Base-by-base conservation (phyloP, 2,329 filamentous ascomycete genomes). In the Claviceps spartinae region DNA sequence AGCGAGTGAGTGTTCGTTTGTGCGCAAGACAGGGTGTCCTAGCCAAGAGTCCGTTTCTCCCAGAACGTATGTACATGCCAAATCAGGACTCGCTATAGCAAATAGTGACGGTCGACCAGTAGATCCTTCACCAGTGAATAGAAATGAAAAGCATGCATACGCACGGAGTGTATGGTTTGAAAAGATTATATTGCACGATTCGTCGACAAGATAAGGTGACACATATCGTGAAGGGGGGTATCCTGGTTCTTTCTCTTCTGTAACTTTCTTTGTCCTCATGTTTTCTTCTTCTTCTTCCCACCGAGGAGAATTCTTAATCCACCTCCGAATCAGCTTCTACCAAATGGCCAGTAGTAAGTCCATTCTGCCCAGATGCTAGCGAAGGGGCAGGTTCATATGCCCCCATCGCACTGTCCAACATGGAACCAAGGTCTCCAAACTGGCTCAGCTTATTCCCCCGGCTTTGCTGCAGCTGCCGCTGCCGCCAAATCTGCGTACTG, bases 351-450 rank as follows among this genome's bases (percentile, higher is more conserved):
- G 59, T 51, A 20, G 50, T 47, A 20, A 43, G 52, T n/a, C 11
- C 36, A 40, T 55, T 45, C 16, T 55, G 48, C n/a, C 50, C 55
- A 24, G 54, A 44, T 47, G 53, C 56, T n/a, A 45, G 45, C 2
- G 55, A 13, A 13, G 22, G 22, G 38, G 38, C 53, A 34, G 58
- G 50, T 24, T 55, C 54, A 48, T 58, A 59, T 2, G 60, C 58
- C 30, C 66, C 65, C 18, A 69, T 54, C 5, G 62, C 65, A 44
- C 61, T 65, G 14, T 60, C 59, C 34, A 78, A 57, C 62, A 78
- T 70, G 1, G 69, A 65, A 1, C 75, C 73, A 16, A 75, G 62
- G 22, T 73, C 71, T 3, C 74, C 75, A 56, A 75, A 74, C 52
- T 67, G 66, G 48, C 67, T 64, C 37, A 77, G 55, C 48, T 61